Percentiles rank a stretch among this genome's conserved stretches.
Conservation (phyloP, 2,329 filamentous ascomycete species). For the Bipolaris sorokiniana region DNA sequence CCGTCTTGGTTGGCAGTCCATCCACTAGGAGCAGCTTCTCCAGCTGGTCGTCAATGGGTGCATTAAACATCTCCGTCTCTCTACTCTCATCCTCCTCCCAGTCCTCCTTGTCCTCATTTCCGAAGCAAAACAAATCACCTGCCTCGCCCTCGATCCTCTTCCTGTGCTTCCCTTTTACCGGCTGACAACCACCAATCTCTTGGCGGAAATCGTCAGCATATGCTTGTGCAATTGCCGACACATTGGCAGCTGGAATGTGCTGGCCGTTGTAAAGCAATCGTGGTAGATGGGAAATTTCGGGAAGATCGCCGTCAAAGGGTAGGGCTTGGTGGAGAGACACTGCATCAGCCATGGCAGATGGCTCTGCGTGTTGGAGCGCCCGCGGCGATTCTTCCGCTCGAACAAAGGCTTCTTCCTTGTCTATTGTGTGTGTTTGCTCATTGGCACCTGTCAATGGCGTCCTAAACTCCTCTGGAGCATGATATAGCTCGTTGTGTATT, state of each 20-base stretch:
- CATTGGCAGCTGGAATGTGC: constrained; percentile 47
- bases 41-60: constrained; percentile 10
- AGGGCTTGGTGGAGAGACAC: constrained; percentile 54
- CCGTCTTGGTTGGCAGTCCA: neutral
- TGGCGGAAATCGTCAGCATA: constrained; percentile 67
- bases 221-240: constrained; percentile 55
- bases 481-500: constrained; percentile 77
- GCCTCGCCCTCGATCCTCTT: constrained; percentile 51
- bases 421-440: constrained; percentile 10
- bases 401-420: constrained; percentile 46
- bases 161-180: constrained; percentile 43
- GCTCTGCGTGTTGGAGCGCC: constrained; percentile 33
- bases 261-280: constrained; percentile 70
- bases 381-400: constrained; percentile 46
- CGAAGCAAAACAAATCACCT: constrained; percentile 70
- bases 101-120: constrained; percentile 43
- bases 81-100: constrained; percentile 35
- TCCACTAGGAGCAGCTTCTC: constrained; percentile 1
- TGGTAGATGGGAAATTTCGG: constrained; percentile 59
- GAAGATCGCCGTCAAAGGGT: constrained; percentile 57
- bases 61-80: constrained; percentile 13
- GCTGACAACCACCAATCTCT: constrained; percentile 70
- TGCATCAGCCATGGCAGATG: constrained; percentile 59
- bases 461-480: constrained; percentile 70
- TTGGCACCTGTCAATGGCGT: constrained; percentile 4